phyloP scores from a whole-genome alignment of 257 asterid species.

The Ophiorrhiza pumila region DNA sequence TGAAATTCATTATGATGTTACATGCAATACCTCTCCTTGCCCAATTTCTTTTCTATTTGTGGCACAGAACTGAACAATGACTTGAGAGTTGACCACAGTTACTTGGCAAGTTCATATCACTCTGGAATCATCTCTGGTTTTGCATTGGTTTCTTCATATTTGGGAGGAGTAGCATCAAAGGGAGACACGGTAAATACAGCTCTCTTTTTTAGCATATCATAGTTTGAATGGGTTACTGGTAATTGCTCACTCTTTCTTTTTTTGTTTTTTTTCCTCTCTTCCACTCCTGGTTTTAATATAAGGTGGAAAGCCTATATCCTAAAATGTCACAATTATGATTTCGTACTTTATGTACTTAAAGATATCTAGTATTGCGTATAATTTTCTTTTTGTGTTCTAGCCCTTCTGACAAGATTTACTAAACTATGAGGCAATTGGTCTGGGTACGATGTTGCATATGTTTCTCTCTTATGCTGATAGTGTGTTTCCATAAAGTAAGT shows the following conservation, averaged over 20 bases:
- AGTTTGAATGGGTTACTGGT: neutral
- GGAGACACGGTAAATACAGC: constrained; percentile 47
- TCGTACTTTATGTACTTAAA: neutral
- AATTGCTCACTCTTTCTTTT: neutral
- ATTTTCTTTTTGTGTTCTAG: neutral
- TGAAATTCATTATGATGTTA: too few relatives aligned
- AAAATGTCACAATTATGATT: neutral
- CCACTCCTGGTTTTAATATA: neutral
- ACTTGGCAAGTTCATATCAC: constrained; percentile 88
- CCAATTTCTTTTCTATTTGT: neutral
- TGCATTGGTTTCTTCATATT: constrained; percentile 52
- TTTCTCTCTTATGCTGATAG: neutral
- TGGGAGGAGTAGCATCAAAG: constrained; percentile 40
- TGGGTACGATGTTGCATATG: neutral
- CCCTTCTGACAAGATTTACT: neutral
- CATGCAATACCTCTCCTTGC: neutral
- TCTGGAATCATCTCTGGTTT: constrained; percentile 86
- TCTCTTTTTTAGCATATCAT: neutral
- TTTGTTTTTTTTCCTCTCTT: too few relatives aligned
- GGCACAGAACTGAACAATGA: constrained; percentile 35
- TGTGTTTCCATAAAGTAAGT: neutral
- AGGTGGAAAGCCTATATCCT: neutral
- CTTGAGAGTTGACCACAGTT: constrained; percentile 60
- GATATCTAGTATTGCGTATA: neutral
- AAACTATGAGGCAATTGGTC: neutral